Evolutionary conservation across 2,329 filamentous ascomycete genomes (phyloP).

Genomic region (Scopulariopsis brevicaulis): DNA sequence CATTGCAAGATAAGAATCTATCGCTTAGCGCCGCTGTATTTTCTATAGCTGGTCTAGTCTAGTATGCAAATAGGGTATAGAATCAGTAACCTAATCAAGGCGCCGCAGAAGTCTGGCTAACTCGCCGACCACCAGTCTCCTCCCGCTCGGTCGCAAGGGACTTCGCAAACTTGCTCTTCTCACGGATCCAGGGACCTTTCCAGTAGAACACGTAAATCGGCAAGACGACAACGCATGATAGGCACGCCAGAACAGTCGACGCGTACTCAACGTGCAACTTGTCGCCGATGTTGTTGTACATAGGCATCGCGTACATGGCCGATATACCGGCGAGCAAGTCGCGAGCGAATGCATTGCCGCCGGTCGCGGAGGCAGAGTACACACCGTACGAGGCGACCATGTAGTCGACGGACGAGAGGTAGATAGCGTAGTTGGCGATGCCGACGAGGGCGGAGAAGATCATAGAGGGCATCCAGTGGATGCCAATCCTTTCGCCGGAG

Average conservation of each 20-base stretch:
- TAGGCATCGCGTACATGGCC: not conserved
- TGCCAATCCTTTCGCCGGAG: not conserved
- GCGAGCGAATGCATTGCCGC: not conserved
- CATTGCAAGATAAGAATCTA: too few species aligned
- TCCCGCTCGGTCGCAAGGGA: not conserved
- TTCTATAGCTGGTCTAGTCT: too few species aligned
- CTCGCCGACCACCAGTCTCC: not conserved
- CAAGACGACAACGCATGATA: not conserved
- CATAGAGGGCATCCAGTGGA: not conserved
- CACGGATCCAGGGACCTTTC: not conserved
- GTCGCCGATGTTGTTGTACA: not conserved
- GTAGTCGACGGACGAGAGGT: not conserved
- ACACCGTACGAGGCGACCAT: not conserved
- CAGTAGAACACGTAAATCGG: not conserved
- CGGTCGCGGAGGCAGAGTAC: not conserved
- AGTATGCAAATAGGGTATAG: too few species aligned
- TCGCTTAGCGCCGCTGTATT: too few species aligned
- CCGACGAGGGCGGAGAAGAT: not conserved
- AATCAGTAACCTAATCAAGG: not conserved
- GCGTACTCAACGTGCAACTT: not conserved
- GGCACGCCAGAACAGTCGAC: not conserved
- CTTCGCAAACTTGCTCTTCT: not conserved
- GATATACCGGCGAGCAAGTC: not conserved
- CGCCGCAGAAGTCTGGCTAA: not conserved
- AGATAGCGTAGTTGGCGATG: not conserved